These are phyloP conservation scores for Paramecium primaurelia DNA, from an alignment of 73 alveolate species.

Conservation along the genomic window DNA sequence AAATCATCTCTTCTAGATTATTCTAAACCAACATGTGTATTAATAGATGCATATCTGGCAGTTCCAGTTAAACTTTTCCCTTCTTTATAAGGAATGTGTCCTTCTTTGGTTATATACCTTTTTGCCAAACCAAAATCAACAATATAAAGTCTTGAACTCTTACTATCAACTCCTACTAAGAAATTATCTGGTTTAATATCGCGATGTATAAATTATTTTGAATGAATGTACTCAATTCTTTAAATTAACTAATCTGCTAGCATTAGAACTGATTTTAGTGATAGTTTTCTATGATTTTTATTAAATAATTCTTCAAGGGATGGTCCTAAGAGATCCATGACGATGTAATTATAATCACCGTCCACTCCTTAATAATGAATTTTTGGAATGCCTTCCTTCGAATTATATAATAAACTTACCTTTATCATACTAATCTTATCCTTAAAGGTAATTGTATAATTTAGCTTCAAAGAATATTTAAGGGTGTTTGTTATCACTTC, in stretches of 20 bases:
- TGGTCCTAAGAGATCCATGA: conserved; percentile 90
- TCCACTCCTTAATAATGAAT: conserved; percentile 61
- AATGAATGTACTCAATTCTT: conserved; percentile 64
- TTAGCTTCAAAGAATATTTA: conserved; percentile 56
- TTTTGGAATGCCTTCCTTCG: conserved; percentile 56
- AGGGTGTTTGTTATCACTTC: conserved; percentile 64
- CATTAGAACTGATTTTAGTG: conserved; percentile 55
- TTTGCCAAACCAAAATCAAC: conserved; percentile 95
- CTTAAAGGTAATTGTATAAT: conserved; percentile 57
- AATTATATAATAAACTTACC: neutral
- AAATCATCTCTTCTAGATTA: conserved; percentile 85
- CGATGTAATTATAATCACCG: conserved; percentile 82
- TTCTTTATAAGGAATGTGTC: conserved; percentile 91
- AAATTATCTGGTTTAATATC: conserved; percentile 89
- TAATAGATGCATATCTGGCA: conserved; percentile 81
- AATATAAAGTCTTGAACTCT: conserved; percentile 70
- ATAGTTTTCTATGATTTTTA: conserved; percentile 57
- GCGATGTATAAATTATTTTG: conserved; percentile 73
- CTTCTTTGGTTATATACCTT: conserved; percentile 81
- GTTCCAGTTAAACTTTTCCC: conserved; percentile 96
- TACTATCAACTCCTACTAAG: conserved; percentile 60
- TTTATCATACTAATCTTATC: conserved; percentile 21
- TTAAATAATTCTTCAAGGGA: conserved; percentile 82
- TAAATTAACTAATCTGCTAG: conserved; percentile 40
- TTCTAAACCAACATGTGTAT: conserved; percentile 68